Percentiles rank a stretch among this genome's conserved stretches.
phyloP scores from a whole-genome alignment of 208 protist species.

The Histomonas meleagridis region DNA sequence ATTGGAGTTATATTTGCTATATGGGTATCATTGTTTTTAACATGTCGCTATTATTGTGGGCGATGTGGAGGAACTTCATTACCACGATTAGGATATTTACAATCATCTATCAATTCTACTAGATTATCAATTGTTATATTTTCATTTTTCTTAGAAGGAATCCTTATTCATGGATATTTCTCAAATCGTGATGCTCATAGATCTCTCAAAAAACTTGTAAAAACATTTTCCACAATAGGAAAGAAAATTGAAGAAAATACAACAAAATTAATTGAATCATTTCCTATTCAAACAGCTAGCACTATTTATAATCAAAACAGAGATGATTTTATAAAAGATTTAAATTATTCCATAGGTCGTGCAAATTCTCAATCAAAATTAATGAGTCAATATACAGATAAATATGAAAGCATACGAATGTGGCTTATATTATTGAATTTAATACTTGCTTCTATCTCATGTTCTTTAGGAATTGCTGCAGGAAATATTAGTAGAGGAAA shows the following conservation, averaged over 20 bases:
- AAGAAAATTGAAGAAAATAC: too few relatives aligned
- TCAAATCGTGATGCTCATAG: not conserved
- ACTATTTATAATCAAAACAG: not conserved
- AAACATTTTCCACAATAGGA: not conserved
- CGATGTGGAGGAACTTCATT: slow-evolving; percentile 29
- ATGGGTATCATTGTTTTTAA: not conserved
- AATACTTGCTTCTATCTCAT: not conserved
- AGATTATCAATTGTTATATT: slow-evolving; percentile 11
- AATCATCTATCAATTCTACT: not conserved
- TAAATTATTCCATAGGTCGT: not conserved
- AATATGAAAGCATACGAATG: not conserved
- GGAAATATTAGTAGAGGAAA: not conserved
- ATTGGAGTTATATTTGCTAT: slow-evolving; percentile 11
- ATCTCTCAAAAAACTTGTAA: not conserved
- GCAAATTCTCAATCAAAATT: not conserved
- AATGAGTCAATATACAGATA: not conserved
- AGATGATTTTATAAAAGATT: not conserved
- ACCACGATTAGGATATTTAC: slow-evolving; percentile 22
- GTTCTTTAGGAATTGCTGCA: slow-evolving; percentile 7
- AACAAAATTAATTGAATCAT: not conserved
- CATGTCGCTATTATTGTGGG: slow-evolving; percentile 28
- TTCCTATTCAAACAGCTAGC: too few relatives aligned
- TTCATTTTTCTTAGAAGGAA: slow-evolving; percentile 17
- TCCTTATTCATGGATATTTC: slow-evolving; percentile 31
- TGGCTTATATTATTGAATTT: not conserved